Base-by-base conservation (phyloP, 2,329 filamentous ascomycete genomes). In the Zopfia rhizophila region DNA sequence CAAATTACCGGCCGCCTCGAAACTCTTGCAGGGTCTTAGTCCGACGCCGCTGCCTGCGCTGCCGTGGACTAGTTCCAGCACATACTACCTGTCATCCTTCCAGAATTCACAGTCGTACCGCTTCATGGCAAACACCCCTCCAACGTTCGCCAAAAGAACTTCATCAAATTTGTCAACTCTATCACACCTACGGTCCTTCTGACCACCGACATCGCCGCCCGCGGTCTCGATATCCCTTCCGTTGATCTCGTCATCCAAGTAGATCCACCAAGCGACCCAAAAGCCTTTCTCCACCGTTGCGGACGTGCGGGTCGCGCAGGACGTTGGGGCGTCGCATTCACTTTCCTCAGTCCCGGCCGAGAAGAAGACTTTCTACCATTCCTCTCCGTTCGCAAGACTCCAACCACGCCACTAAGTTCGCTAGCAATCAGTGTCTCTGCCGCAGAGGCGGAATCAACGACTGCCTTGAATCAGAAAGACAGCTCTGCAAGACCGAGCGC, bases 51-150 rank as follows among this genome's bases (percentile, higher is more conserved):
- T 0, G 97, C 93, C 2, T 97, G 94, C 69, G 92, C 91, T 22
- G 89, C 90, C 1, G 94, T 99, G 49, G 93, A 97, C 70, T 97
- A 97, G 73, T 95, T 96, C 68, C 86, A 92, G 49, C 83, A 91
- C 57, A 78, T 96, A 5, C 78, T 99, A 1, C 89, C 90, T 0
- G 73, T 80, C 2, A 74, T 97, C 5, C 75, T 99, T 0, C 88
- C 88, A 1, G 62, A 81, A 1, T 90, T 90, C 61, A 76, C 82
- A 0, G 75, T 96, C 3, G 82, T 96, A 6, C 88, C 92, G 0
- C 78, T 99, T 0, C 94, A 99, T 65, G 94, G 94, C 24, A 97
- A 97, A 70, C 90, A 96, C 55, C 88, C 90, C 2, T 85, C 91
- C 4, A 91, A 91, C 58, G 90, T 95, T 6, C 87, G 94, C 45